Base-by-base conservation (phyloP, 2,329 filamentous ascomycete genomes). In the Ascochyta pisi region DNA sequence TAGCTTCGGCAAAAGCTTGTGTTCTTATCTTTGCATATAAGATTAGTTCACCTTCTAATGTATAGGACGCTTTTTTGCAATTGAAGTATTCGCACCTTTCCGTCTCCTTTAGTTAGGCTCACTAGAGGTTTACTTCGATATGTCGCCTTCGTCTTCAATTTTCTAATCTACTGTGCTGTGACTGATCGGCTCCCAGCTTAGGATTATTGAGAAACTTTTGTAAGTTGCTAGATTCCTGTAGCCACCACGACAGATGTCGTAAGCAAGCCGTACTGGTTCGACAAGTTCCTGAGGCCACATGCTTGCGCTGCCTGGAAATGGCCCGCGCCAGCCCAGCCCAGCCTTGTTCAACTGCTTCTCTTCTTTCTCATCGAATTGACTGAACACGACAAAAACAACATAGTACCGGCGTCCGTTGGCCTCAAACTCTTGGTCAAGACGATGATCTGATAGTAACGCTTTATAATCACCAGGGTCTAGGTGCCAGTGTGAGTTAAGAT, bases 261-360 rank as follows among this genome's bases (percentile, higher is more conserved):
- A 39, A 49, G 45, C 45, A 35, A 38, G 22, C 46, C 35, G 35
- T 34, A 49, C 46, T 26, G 46, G 46, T 19, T 38, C 46, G 26
- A 33, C 29, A 40, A 49, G 34, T 27, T 19, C 46, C 35, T 40
- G 9, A 49, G 46, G 46, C 46, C 46, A 49, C 34, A 49, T 40
- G 26, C n/a, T 34, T 27, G 34, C 46, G 35, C 46, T 49, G 23
- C 46, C 46, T 19, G 46, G 46, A 6, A 39, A 49, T 23, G 46
- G 46, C 6, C 34, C 46, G 13, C 34, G 6, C 19, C 37, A 40
- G 22, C 34, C 46, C 24, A 49, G 33, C 33, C 46, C 34, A 9
- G 46, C 46, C 15, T 49, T 40, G 6, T 49, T 34, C 35, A 49
- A 7, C 34, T 41, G 34, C 19, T 31, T 12, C 16, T 8, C 24